These are phyloP conservation scores for Ceratocystiopsis minuta DNA, from an alignment of 2,329 filamentous ascomycete genomes.

Conservation along the genomic window DNA sequence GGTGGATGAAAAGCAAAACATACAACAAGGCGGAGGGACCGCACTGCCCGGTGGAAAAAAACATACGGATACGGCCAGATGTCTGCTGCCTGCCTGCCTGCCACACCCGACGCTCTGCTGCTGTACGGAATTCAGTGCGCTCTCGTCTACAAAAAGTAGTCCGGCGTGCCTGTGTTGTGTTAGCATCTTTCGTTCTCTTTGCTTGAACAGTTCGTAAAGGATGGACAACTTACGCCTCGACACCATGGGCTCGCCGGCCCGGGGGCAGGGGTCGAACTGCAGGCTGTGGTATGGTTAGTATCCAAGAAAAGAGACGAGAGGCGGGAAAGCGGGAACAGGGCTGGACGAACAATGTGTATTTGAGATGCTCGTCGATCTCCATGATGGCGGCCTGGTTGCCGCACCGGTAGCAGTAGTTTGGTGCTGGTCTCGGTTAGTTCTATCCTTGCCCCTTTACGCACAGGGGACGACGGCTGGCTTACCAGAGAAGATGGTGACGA, in stretches of 20 bases:
- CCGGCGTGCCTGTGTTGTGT: slow-evolving; percentile 51
- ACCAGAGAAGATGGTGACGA: slow-evolving; percentile 98
- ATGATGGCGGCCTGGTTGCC: slow-evolving; percentile 99
- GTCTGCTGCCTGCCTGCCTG: too few relatives aligned
- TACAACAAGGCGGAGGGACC: too few relatives aligned
- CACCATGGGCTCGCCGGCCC: slow-evolving; percentile 96
- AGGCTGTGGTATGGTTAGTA: slow-evolving; percentile 39
- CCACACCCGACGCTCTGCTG: too few relatives aligned
- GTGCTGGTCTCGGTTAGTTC: slow-evolving; percentile 29
- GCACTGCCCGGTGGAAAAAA: too few relatives aligned
- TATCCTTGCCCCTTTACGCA: too few relatives aligned
- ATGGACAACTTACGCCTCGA: slow-evolving; percentile 51
- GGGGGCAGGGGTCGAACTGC: slow-evolving; percentile 96
- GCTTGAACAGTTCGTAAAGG: slow-evolving; percentile 6
- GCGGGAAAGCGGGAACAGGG: neutral
- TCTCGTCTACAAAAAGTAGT: slow-evolving; percentile 72
- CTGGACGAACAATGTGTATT: slow-evolving; percentile 71
- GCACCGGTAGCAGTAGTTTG: slow-evolving; percentile 96
- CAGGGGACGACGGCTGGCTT: slow-evolving; percentile 13
- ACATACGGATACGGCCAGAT: too few relatives aligned
- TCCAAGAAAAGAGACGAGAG: slow-evolving; percentile 2
- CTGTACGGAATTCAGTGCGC: too few relatives aligned
- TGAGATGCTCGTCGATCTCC: slow-evolving; percentile 98
- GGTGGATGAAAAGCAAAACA: too few relatives aligned
- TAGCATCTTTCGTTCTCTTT: neutral